Evolutionary conservation across 495 filamentous ascomycete genomes (phyloP).

Genomic region (Baudoinia panamericana): DNA sequence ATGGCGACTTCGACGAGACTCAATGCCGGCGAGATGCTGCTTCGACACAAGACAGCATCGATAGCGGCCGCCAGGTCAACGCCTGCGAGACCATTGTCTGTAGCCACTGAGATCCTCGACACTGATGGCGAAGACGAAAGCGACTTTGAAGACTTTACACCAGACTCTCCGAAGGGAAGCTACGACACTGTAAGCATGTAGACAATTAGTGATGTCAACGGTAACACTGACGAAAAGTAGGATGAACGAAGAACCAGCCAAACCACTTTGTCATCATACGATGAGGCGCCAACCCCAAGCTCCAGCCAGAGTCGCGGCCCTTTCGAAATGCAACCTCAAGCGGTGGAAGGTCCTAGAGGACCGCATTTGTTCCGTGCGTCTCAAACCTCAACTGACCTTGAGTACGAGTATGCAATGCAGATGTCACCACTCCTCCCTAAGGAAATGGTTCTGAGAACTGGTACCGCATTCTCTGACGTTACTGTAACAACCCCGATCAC

Average conservation of each 20-base stretch:
- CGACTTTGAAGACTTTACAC: conserved; percentile 38
- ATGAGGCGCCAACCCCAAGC: conserved; percentile 58
- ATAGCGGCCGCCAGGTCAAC: conserved; percentile 20
- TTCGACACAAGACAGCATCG: conserved; percentile 25
- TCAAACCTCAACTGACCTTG: conserved; percentile 40
- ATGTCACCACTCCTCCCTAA: conserved; percentile 47
- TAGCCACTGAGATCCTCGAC: conserved; percentile 59
- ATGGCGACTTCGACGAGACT: too few species aligned
- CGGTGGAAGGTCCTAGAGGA: conserved; percentile 66
- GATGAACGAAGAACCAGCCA: conserved; percentile 48
- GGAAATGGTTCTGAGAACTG: conserved; percentile 22
- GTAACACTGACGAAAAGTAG: too few species aligned
- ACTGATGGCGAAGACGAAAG: conserved; percentile 56
- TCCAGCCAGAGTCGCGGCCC: conserved; percentile 31
- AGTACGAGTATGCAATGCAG: conserved; percentile 42
- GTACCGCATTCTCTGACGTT: conserved; percentile 21
- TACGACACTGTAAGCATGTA: conserved; percentile 48
- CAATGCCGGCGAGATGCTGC: conserved; percentile 41
- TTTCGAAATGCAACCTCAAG: conserved; percentile 39
- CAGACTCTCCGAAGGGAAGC: conserved; percentile 52
- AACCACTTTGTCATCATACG: conserved; percentile 63
- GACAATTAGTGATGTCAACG: too few species aligned
- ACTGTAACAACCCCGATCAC: conserved; percentile 20
- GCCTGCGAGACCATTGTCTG: conserved; percentile 41
- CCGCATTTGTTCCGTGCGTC: conserved; percentile 73